Evolutionary conservation across 768 basidiomycete species (phyloP), one percentile per base, ranked within the genome.

Genomic region (Cyclocybe cylindracea): DNA sequence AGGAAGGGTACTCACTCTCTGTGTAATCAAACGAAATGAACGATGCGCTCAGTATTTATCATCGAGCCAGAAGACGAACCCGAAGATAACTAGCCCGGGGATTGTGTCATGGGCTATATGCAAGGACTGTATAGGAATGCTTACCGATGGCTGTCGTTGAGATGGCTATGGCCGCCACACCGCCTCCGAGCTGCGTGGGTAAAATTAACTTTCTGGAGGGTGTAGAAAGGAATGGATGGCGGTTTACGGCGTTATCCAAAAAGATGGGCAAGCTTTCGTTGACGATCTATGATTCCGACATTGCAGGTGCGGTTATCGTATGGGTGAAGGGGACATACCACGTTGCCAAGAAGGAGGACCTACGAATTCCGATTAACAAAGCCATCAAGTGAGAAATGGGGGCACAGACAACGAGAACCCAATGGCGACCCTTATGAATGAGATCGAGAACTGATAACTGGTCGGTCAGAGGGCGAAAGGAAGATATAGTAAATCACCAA

Each of bases 321-420:
- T 14, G 19, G 33, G 6, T 3, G n/a, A 18, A 24, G 33, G 10
- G 19, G 8, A 66, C 87, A 41, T 62, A 89, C 88, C 55, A 97
- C 94, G 64, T 97, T 97, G 45, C 87, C 84, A 1, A 98, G 75
- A 0, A 98, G 78, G 2, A 98, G 77, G 6, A 94, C 89, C 89
- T 91, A 34, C n/a, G 11, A 32, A 39, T 16, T 3, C 37, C 32
- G 36, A 46, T 32, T 24, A 19, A 5, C 11, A 29, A 44, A 41
- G 5, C 10, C 31, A 38, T n/a, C 16, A 24, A 18, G 24, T 9
- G 32, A 38, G 14, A 48, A 37, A 19, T 6, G 10, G n/a, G 50
- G 4, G 0, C 2, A 69, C 75, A 44, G 64, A 93, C 94, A 19
- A 97, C 95, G 10, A 98, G 80, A 6, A 98, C 93, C 96, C 96